Percentiles rank a stretch among this genome's conserved stretches.
These are phyloP conservation scores for Trapa bicornis DNA, from an alignment of 345 rosid genomes.

Conservation along the genomic window DNA sequence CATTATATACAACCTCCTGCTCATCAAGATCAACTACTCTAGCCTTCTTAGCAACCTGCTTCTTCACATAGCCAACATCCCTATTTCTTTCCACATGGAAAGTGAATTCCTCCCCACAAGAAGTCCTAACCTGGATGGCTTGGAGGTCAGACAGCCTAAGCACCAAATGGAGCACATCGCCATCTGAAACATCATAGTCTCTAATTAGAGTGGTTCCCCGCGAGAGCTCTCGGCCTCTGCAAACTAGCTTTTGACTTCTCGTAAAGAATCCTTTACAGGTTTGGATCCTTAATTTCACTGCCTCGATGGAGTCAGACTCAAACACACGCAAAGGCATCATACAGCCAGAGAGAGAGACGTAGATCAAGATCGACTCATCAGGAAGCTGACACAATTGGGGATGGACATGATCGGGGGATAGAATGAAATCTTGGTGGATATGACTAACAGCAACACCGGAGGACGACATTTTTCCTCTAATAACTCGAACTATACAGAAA, in stretches of 20 bases:
- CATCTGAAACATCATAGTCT: slow-evolving; percentile 57
- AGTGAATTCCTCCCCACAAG: slow-evolving; percentile 38
- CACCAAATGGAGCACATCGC: slow-evolving; percentile 65
- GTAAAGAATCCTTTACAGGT: slow-evolving; percentile 52
- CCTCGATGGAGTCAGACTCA: slow-evolving; percentile 51
- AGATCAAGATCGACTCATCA: slow-evolving; percentile 45
- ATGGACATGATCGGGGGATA: slow-evolving; percentile 10
- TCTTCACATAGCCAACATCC: slow-evolving; percentile 60
- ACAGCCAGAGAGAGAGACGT: slow-evolving; percentile 23
- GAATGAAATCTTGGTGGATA: slow-evolving; percentile 21
- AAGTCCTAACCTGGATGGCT: slow-evolving; percentile 49
- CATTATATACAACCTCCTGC: slow-evolving; percentile 54
- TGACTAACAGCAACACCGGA: slow-evolving; percentile 41
- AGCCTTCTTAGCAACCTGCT: slow-evolving; percentile 37
- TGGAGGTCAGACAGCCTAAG: slow-evolving; percentile 64
- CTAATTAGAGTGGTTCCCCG: slow-evolving; percentile 53
- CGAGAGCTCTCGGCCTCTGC: slow-evolving; percentile 54
- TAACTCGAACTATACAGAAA: background rate
- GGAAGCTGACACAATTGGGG: slow-evolving; percentile 9
- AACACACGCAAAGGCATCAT: slow-evolving; percentile 42
- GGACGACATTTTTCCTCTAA: slow-evolving; percentile 28
- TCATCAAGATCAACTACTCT: slow-evolving; percentile 43
- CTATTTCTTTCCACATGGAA: slow-evolving; percentile 48
- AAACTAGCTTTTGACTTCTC: slow-evolving; percentile 65
- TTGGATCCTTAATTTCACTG: slow-evolving; percentile 65